phyloP scores from a whole-genome alignment of 164 flowering plant species.

The Berberis vulgaris region DNA sequence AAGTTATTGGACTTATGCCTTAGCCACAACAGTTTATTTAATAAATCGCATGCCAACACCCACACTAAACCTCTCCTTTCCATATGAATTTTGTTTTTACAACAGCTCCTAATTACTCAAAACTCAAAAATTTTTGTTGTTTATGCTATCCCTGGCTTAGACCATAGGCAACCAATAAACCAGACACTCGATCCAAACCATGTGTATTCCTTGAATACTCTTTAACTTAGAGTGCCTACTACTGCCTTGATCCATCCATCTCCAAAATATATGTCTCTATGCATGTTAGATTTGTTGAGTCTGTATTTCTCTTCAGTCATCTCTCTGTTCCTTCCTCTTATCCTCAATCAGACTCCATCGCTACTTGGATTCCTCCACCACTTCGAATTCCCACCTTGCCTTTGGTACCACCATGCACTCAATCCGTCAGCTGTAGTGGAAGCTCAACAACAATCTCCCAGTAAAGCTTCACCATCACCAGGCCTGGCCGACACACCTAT shows the following conservation, averaged over 20 bases:
- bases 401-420: too few relatives aligned
- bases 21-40: not conserved
- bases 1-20: not conserved
- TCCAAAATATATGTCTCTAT: not conserved
- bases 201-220: not conserved
- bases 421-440: too few relatives aligned
- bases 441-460: too few relatives aligned
- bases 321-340: too few relatives aligned
- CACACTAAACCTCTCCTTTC: not conserved
- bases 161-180: not conserved
- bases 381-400: too few relatives aligned
- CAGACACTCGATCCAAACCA: not conserved
- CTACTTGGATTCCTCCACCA: too few relatives aligned
- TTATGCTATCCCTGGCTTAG: conserved; percentile 2
- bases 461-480: too few relatives aligned
- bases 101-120: not conserved
- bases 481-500: too few relatives aligned
- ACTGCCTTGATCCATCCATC: not conserved
- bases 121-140: not conserved
- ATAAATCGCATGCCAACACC: not conserved
- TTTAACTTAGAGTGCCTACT: not conserved
- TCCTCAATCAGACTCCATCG: too few relatives aligned
- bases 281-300: not conserved
- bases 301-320: not conserved
- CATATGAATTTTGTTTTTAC: not conserved